Percentiles rank a stretch among this genome's conserved stretches.
Conservation (phyloP, 106 monocot genomes). For the Phalaenopsis aphrodite region DNA sequence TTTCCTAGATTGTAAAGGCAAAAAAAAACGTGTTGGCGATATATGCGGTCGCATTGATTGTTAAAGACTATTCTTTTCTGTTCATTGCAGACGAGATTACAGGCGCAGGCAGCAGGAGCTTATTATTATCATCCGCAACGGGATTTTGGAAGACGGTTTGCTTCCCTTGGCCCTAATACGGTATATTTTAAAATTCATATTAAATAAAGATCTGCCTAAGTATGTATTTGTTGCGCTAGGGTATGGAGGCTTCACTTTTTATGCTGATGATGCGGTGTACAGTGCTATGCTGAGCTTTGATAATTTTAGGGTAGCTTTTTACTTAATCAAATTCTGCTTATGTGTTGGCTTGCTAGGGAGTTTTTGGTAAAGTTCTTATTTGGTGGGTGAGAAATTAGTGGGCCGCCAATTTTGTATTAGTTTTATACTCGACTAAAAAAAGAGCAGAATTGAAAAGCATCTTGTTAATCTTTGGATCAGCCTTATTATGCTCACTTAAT, state of each 20-base stretch:
- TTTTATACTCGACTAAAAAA: too few relatives aligned
- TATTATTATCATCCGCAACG: constrained; percentile 32
- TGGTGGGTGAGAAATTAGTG: too few relatives aligned
- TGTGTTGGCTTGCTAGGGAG: too few relatives aligned
- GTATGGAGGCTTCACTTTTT: background rate
- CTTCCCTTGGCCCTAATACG: constrained; percentile 36
- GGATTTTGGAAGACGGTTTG: constrained; percentile 28
- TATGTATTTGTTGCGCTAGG: background rate
- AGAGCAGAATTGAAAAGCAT: too few relatives aligned
- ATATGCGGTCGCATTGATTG: background rate
- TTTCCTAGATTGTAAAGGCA: background rate
- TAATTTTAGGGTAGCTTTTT: too few relatives aligned
- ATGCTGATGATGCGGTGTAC: too few relatives aligned
- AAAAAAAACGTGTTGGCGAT: background rate
- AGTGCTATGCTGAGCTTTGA: too few relatives aligned
- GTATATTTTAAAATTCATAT: constrained; percentile 19
- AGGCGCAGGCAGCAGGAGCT: constrained; percentile 87
- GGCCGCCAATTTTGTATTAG: too few relatives aligned
- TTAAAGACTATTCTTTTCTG: background rate
- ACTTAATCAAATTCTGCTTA: too few relatives aligned
- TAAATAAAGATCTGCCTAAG: background rate
- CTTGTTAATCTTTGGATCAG: too few relatives aligned
- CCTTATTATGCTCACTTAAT: too few relatives aligned
- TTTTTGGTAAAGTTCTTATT: too few relatives aligned
- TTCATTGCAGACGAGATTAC: constrained; percentile 74